Evolutionary conservation across 208 protist species (phyloP), one percentile per base, ranked within the genome.

Genomic region (Crithidia expoeki): DNA sequence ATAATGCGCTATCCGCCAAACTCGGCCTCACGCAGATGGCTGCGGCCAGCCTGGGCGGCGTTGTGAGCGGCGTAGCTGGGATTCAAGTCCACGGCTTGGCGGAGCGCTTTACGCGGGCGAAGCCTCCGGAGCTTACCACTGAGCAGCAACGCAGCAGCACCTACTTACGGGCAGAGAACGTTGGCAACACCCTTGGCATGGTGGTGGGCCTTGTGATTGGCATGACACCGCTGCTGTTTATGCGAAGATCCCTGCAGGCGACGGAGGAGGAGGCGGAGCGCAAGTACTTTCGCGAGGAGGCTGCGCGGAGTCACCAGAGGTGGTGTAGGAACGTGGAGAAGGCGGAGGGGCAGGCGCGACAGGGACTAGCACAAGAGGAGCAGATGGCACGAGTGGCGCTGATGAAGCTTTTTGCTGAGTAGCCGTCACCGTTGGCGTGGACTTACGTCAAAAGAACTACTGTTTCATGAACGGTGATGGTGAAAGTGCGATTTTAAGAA

Each of bases 71-170:
- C 19, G 84, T 92, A 0, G 83, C 86, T 6, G 93, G 93, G 4
- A 95, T 97, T 63, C 89, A 94, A 62, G 81, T 97, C 42, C 90
- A 97, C 73, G 87, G 93, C 6, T 62, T 97, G 5, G 89, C 89
- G 2, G 90, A 94, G 76, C 89, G 89, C 50, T 74, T 81, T 58
- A 85, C 81, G 34, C 85, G 86, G 28, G 70, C 70, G 12, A 65
- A 72, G 42, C 72, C 85, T 12, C 88, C 90, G n/a, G 33, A 42
- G 32, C 84, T 97, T 17, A 88, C 83, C 11, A 19, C 84, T 1
- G 72, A 80, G 50, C 90, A 97, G 71, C 56, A 75, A 11, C 68
- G 61, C 23, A 84, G 75, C 38, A 36, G 53, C 17, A 57, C 66
- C 28, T 82, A 79, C 63, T 50, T 63, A 47, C 77, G 72, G 9